Evolutionary conservation across 2,329 filamentous ascomycete species (phyloP), one percentile per base, ranked within the genome.

Genomic region (Cercospora sojina): DNA sequence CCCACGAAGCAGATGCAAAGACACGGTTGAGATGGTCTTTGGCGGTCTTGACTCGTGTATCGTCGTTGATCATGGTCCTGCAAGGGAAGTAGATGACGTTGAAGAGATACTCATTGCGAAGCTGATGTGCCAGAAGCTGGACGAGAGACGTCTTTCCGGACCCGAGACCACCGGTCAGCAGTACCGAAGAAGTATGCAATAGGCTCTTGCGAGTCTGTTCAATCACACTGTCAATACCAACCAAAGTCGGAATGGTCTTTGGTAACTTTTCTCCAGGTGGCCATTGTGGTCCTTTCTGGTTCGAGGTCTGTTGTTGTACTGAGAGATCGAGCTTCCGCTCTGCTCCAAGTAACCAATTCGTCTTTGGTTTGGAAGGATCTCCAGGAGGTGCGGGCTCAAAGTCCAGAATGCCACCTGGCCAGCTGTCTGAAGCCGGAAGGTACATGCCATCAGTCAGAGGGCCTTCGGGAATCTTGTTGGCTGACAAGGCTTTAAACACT

Each of bases 1-100:
- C 93, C 95, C 95, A 99, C 49, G 91, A 90, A 3, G 95, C 95
- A 20, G 88, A 86, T 83, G 95, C 92, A 77, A 99, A 98, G 1
- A 96, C 80, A 16, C 92, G 87, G 59, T 87, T 89, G 5, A 99
- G 80, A 0, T 88, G 95, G 74, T 98, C 94, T 75, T 96, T 97
- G 79, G 99, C 92, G 0, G 91, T 92, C 2, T 92, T 91, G 13
- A 97, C 88, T 65, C 94, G 87, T 43, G 90, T 96, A 77, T 99
- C 95, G 67, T 98, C 93, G 1, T 91, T 97, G 29, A 97, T 90
- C 3, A 97, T 83, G 68, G 91, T 93, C 29, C 91, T 87, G 73
- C 94, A 98, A 0, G 92, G 87, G 70, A 96, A 93, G 79, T 96
- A 97, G 4, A 90, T 88, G 0, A 90, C 90, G 76, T 96, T 90